These are phyloP conservation scores for Pleoardoris graminearum DNA, from an alignment of 2,329 filamentous ascomycete genomes.

Conservation along the genomic window DNA sequence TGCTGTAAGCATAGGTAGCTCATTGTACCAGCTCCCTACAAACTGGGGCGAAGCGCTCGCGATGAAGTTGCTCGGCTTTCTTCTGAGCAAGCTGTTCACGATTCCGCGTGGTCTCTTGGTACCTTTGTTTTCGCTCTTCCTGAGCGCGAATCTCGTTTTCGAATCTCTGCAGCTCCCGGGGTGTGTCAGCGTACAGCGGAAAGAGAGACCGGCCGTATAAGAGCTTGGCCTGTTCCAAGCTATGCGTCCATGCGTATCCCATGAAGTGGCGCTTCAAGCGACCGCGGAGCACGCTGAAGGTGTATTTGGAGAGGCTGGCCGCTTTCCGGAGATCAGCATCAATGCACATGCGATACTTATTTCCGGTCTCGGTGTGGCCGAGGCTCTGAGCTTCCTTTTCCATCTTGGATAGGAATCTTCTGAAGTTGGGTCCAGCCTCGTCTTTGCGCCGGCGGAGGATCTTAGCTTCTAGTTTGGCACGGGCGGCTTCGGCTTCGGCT, in stretches of 20 bases:
- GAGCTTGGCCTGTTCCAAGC: neutral
- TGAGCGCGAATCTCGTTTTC: neutral
- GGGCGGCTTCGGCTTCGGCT: neutral
- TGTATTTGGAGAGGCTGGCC: neutral
- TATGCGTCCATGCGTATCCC: neutral
- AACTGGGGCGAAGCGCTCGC: no score
- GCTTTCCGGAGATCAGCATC: neutral
- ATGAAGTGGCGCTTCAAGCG: neutral
- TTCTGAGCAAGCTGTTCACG: no score
- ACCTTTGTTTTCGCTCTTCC: no score
- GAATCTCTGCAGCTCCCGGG: neutral
- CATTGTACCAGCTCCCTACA: no score
- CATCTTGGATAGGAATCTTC: neutral
- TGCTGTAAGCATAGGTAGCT: no score
- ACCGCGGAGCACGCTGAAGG: neutral
- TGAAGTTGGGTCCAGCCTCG: neutral
- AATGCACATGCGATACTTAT: neutral
- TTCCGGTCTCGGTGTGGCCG: neutral
- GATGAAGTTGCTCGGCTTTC: no score
- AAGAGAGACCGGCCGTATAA: neutral
- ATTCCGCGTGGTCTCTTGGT: no score
- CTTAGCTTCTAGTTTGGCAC: neutral
- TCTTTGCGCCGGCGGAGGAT: neutral
- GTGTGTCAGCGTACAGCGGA: neutral
- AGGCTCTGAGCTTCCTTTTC: neutral